Evolutionary conservation across 2,329 filamentous ascomycete species (phyloP), one percentile per base, ranked within the genome.

Genomic region (Niveomyces coronatus): DNA sequence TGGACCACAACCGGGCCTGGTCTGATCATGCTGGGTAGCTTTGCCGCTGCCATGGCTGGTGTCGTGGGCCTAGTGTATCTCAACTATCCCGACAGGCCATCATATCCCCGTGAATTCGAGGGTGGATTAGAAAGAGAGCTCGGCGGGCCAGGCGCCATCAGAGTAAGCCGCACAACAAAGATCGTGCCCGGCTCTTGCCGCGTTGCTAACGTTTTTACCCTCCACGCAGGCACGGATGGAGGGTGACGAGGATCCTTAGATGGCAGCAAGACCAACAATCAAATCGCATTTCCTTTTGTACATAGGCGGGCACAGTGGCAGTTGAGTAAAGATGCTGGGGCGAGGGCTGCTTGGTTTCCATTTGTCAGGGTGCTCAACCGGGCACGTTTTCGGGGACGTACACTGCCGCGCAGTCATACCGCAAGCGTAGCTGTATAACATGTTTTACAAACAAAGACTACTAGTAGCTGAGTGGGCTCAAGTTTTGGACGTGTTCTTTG

Each of bases 1-100:
- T 89, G 91, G 71, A 68, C 71, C 31, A 81, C 74, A 35, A 68
- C 88, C 13, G 74, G 75, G 46, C 87, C 80, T 55, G 85, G 76
- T 42, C 56, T 79, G 24, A 53, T 79, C 43, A 78, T 86, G 63
- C 62, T 88, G 45, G 80, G 76, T 42, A 64, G 64, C 45, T 88
- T 88, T 55, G 60, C 87, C 31, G 67, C 65, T 16, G 63, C 67
- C 38, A 72, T 86, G 47, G 55, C 85, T 23, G 68, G 71, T 35
- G 58, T 88, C 37, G 74, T 70, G 60, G 85, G 79, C 42, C 64
- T 74, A 22, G 77, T 94, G 33, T 78, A 75, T 54, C 49, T 70
- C 45, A 70, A 71, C 53, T 88, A 88, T 51, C 83, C 84, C 16
- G 85, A 89, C 57, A 77, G 70, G 57, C 72, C 71, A 31, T 73